A percentile compares a stretch with the other conserved stretches of the same genome.
phyloP scores from a whole-genome alignment of 1,284 basidiomycete genomes.

The Moniliophthora roreri region DNA sequence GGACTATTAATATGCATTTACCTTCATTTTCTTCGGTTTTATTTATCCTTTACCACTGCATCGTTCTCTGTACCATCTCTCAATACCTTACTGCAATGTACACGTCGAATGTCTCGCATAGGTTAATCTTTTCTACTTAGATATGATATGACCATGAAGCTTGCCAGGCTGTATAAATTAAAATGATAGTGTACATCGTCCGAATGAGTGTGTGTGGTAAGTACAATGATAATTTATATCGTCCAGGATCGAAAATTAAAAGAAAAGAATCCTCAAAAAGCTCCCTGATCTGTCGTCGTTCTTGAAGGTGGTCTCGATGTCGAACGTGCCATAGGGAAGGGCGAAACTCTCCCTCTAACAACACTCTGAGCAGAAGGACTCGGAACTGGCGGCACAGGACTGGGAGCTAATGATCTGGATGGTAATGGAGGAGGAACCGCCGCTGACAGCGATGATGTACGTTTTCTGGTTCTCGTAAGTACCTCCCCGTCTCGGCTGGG shows the following conservation, averaged over 20 bases:
- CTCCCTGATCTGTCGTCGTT: neutral
- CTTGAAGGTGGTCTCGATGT: constrained; percentile 7
- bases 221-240: neutral
- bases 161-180: neutral
- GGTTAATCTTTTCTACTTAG: neutral
- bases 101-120: constrained; percentile 1
- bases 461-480: neutral
- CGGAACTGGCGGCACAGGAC: neutral
- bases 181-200: neutral
- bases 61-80: constrained; percentile 4
- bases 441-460: constrained; percentile 1
- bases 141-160: neutral
- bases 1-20: constrained; percentile 21
- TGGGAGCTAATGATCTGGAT: neutral
- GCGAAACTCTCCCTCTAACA: constrained; percentile 11
- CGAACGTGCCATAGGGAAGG: constrained; percentile 9
- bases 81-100: neutral
- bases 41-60: constrained; percentile 1
- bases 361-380: neutral
- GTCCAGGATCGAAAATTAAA: neutral
- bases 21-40: constrained; percentile 1
- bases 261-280: neutral
- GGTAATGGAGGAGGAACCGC: constrained; percentile 6
- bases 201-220: neutral
- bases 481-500: neutral